These are phyloP conservation scores for Lactifluus hygrophoroides DNA, from an alignment of 768 basidiomycete genomes.

Conservation along the genomic window DNA sequence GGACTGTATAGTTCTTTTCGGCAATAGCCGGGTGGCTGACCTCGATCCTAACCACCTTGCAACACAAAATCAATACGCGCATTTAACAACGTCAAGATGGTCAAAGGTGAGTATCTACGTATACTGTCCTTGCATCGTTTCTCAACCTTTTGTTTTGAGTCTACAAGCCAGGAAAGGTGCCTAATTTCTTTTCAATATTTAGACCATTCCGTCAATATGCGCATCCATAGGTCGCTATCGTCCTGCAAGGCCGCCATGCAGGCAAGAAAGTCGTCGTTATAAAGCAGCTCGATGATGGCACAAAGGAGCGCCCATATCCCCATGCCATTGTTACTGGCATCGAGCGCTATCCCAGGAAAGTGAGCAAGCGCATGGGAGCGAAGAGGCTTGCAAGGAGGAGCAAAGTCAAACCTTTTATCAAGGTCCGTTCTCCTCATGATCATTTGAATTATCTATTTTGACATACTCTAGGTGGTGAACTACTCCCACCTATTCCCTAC, in stretches of 20 bases:
- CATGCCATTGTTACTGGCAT: slow-evolving; percentile 98
- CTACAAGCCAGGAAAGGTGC: slow-evolving; percentile 92
- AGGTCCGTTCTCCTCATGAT: slow-evolving; percentile 45
- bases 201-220: not conserved
- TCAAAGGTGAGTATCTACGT: slow-evolving; percentile 21
- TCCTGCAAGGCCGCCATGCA: slow-evolving; percentile 98
- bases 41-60: not conserved
- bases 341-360: slow-evolving; percentile 97
- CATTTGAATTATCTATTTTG: not conserved
- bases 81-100: slow-evolving; percentile 23
- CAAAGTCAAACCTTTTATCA: slow-evolving; percentile 99
- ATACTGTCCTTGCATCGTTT: not conserved
- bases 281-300: slow-evolving; percentile 95
- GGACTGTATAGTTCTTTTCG: slow-evolving; percentile 23
- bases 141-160: slow-evolving; percentile 38
- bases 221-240: slow-evolving; percentile 70
- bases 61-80: slow-evolving; percentile 3
- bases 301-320: slow-evolving; percentile 92
- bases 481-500: slow-evolving; percentile 99
- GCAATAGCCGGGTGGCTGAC: slow-evolving; percentile 25
- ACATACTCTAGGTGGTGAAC: slow-evolving; percentile 67
- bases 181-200: not conserved
- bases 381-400: slow-evolving; percentile 88
- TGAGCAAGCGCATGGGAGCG: slow-evolving; percentile 94
- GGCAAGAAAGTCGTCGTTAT: slow-evolving; percentile 99